Evolutionary conservation across 768 basidiomycete species (phyloP).

Genomic region (Lepiota subincarnata): DNA sequence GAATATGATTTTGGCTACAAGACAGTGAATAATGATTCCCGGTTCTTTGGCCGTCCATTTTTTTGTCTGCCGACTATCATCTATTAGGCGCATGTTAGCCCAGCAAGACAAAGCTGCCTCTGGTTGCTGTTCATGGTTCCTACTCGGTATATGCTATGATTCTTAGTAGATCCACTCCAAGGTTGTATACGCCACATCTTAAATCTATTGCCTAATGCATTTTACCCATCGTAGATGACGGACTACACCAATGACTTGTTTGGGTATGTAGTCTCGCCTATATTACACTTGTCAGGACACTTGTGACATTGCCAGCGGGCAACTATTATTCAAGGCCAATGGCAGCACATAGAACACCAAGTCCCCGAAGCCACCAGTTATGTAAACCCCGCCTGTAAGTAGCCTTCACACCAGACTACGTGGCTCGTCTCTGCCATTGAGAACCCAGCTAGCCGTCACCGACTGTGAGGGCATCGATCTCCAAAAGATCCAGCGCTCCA

Average conservation of each 20-base stretch:
- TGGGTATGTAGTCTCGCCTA: no score
- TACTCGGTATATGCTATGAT: background rate
- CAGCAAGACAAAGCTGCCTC: constrained; percentile 30
- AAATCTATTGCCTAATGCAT: background rate
- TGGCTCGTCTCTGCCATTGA: background rate
- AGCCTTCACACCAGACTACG: background rate
- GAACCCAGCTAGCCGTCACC: background rate
- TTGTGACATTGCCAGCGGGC: no score
- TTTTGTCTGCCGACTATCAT: background rate
- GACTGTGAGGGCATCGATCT: background rate
- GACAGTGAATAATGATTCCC: constrained; percentile 58
- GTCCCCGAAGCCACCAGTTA: no score
- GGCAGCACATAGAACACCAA: no score
- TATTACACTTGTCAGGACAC: no score
- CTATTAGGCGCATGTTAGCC: constrained; percentile 39
- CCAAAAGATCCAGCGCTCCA: constrained; percentile 6
- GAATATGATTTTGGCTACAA: constrained; percentile 80
- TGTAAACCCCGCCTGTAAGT: background rate
- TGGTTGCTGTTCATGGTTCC: constrained; percentile 6
- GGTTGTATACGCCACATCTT: background rate
- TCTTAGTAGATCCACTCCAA: constrained; percentile 2
- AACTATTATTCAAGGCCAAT: no score
- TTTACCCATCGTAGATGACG: no score
- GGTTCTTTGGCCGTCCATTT: background rate
- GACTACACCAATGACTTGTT: no score